Base-by-base conservation (phyloP, 345 rosid species). In the Camelina hispida region DNA sequence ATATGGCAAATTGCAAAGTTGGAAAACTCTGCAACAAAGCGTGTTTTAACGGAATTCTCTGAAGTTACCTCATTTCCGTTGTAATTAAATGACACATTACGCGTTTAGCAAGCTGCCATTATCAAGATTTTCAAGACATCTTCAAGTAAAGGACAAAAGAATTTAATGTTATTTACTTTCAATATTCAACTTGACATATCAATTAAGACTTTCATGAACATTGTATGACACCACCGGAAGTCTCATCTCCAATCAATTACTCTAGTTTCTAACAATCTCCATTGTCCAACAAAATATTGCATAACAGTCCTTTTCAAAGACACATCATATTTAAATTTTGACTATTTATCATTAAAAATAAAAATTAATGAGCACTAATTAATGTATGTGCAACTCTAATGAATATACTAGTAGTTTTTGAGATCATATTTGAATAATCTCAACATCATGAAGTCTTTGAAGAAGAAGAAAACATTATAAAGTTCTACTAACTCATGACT, bases 21-120 rank as follows among this genome's bases (percentile, higher is more conserved):
- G 16, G 1, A 46, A 73, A 56, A 56, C 48, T 64, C 23, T 64
- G 25, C 65, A 20, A 42, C 14, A 35, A 46, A 44, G 14, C 71
- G 56, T 55, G 77, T 55, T 42, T 64, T 73, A 22, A 44, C 35
- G 57, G 14, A 73, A 4, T 18, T 54, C 23, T 34, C 37, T 54
- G 48, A 44, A 65, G 28, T 56, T 44, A 55, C 35, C 62, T 50
- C n/a, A 40, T 72, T 51, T 51, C 9, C 22, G 25, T 46, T 25
- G 43, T 50, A 61, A 37, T 10, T 63, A 43, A 20, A 62, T 52
- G 64, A 63, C 62, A 64, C 53, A 63, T 64, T 54, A 73, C 47
- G 71, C 50, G 47, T 64, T 64, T 9, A 44, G 17, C 56, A 64
- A 73, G 64, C 71, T 64, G 50, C 12, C 56, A 8, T 56, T 65